A percentile compares a stretch with the other conserved stretches of the same genome.
Conservation (phyloP, 2,329 filamentous ascomycete species). For the Chrysosporium keratinophilum region DNA sequence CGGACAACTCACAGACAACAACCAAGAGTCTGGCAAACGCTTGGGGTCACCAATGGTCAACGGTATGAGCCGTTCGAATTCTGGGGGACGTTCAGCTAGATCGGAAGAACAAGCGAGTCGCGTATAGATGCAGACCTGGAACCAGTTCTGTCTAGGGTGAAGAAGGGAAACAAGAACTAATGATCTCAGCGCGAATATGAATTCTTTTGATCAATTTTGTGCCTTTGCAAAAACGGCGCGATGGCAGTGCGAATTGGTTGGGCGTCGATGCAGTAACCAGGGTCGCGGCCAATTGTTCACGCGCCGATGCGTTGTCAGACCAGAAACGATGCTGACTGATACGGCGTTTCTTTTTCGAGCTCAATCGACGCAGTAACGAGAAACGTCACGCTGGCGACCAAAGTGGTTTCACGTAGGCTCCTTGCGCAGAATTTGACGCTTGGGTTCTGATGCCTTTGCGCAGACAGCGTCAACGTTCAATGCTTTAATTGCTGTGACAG, state of each 20-base stretch:
- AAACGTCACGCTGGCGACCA: not conserved
- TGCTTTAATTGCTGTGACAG: not conserved
- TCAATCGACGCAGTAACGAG: not conserved
- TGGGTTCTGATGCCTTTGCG: not conserved
- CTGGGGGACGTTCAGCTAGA: not conserved
- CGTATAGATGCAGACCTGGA: constrained; percentile 5
- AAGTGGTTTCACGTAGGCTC: not conserved
- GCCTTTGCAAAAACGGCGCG: constrained; percentile 9
- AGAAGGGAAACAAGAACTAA: constrained; percentile 3
- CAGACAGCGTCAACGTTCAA: not conserved
- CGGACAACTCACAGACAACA: constrained; percentile 8
- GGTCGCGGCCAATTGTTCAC: constrained; percentile 11
- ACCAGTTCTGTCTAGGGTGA: not conserved
- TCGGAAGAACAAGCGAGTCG: not conserved
- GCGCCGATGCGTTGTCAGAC: constrained; percentile 17
- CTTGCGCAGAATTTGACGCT: not conserved
- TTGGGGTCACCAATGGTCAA: not conserved
- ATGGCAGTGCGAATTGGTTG: constrained; percentile 15
- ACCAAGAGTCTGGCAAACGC: not conserved
- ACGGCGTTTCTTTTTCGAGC: constrained; percentile 10
- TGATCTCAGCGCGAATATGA: constrained; percentile 9
- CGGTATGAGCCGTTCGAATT: constrained; percentile 1
- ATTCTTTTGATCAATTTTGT: constrained; percentile 8
- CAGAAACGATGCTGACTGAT: constrained; percentile 2
- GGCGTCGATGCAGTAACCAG: constrained; percentile 15